These are phyloP conservation scores for Setaria viridis DNA, from an alignment of 202 grass and related monocot genomes.

Conservation along the genomic window DNA sequence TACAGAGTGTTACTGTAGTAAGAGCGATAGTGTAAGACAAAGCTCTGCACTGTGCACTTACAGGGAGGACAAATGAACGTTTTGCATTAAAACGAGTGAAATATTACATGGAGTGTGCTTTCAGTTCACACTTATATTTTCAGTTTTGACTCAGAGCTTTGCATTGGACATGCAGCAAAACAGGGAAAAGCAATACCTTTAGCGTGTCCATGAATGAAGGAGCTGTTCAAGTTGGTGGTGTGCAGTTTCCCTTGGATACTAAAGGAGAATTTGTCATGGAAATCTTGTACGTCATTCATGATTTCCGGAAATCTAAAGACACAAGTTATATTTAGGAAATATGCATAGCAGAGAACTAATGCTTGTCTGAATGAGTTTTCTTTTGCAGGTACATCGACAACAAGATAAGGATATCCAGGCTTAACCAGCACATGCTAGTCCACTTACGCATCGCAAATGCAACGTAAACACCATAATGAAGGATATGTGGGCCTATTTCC, in stretches of 20 bases:
- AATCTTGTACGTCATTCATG: constrained; percentile 61
- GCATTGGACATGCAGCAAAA: constrained; percentile 51
- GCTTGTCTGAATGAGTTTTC: constrained; percentile 33
- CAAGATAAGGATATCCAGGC: constrained; percentile 78
- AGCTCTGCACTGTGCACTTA: background rate
- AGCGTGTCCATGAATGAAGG: constrained; percentile 63
- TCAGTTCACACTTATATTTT: background rate
- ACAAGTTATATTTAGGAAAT: background rate
- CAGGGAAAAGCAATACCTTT: constrained; percentile 49
- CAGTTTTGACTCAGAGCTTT: constrained; percentile 10
- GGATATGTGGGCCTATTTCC: constrained; percentile 9
- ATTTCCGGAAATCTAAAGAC: background rate
- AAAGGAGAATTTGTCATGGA: constrained; percentile 64
- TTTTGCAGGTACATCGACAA: constrained; percentile 80
- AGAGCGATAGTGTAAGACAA: background rate
- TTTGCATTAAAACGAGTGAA: background rate
- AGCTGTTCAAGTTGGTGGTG: constrained; percentile 53
- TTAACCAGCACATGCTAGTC: constrained; percentile 61
- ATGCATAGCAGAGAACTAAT: background rate
- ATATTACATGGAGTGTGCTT: background rate
- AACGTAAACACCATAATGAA: constrained; percentile 37
- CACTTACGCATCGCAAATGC: constrained; percentile 64
- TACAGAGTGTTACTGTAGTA: background rate
- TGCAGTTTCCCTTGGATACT: constrained; percentile 68
- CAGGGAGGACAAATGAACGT: background rate